phyloP scores from a whole-genome alignment of 1,139 yeast genomes.

The Geotrichum fermentans region DNA sequence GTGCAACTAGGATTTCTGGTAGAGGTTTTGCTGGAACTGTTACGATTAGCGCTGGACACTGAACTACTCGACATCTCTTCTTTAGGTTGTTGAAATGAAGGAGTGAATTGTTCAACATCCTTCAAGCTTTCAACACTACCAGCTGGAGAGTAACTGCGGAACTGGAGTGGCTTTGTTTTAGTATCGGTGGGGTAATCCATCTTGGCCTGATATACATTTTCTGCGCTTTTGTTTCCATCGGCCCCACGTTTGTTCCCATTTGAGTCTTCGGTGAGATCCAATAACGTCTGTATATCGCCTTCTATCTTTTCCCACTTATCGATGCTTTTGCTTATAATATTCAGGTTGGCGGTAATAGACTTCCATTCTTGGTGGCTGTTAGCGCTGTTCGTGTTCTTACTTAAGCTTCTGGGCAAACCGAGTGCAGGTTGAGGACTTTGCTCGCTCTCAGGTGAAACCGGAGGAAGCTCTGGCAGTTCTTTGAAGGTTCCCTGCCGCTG shows the following conservation, averaged over 20 bases:
- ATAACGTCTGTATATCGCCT: constrained; percentile 18
- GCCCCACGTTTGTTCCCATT: not conserved
- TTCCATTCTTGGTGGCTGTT: constrained; percentile 26
- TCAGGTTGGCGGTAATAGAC: constrained; percentile 24
- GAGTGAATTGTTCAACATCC: not conserved
- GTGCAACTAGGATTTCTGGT: not conserved
- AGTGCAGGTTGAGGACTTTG: too few species aligned
- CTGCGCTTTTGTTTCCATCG: too few species aligned
- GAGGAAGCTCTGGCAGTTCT: constrained; percentile 5
- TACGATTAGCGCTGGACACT: too few species aligned
- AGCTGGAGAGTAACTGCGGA: too few species aligned
- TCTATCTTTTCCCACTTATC: constrained; percentile 19
- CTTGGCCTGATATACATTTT: too few species aligned
- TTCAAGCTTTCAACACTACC: too few species aligned
- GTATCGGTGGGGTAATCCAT: too few species aligned
- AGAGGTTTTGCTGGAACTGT: not conserved
- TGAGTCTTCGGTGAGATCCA: constrained; percentile 3
- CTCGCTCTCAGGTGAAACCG: not conserved
- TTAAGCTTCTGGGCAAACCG: too few species aligned
- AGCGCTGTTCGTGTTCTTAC: too few species aligned
- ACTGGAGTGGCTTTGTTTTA: not conserved
- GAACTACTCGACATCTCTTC: too few species aligned
- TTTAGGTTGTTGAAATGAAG: too few species aligned
- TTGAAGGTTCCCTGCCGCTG: not conserved
- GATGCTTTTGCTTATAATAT: constrained; percentile 22